phyloP scores from a whole-genome alignment of 2,329 filamentous ascomycete genomes.

The Exophiala viscosa region DNA sequence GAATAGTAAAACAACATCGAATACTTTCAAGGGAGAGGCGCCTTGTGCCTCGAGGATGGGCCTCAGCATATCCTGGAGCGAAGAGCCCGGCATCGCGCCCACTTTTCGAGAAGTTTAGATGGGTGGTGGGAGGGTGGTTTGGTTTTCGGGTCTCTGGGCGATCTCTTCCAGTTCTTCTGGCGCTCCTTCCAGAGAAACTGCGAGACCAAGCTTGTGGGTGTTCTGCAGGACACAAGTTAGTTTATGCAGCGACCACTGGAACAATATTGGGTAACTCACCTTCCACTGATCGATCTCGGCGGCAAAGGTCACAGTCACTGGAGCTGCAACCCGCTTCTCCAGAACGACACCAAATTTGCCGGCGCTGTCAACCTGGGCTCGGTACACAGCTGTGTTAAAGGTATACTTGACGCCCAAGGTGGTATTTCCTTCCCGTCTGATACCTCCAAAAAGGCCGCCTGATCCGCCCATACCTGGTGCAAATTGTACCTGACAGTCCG shows the following conservation, averaged over 20 bases:
- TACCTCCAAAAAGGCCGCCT: slow-evolving; percentile 66
- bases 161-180: slow-evolving; percentile 78
- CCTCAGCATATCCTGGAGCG: too few species aligned
- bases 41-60: too few species aligned
- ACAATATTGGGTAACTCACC: slow-evolving; percentile 56
- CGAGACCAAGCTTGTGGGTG: slow-evolving; percentile 89
- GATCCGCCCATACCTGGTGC: slow-evolving; percentile 58
- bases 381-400: slow-evolving; percentile 92
- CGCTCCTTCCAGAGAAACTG: slow-evolving; percentile 83
- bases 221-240: slow-evolving; percentile 55
- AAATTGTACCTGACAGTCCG: slow-evolving; percentile 88
- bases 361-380: slow-evolving; percentile 90
- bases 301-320: slow-evolving; percentile 89
- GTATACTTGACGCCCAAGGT: slow-evolving; percentile 96
- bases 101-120: slow-evolving; percentile 37
- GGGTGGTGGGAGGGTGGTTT: slow-evolving; percentile 40
- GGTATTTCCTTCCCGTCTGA: slow-evolving; percentile 82
- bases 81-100: neutral
- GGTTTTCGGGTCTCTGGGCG: slow-evolving; percentile 38
- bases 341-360: slow-evolving; percentile 89
- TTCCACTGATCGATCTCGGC: slow-evolving; percentile 95
- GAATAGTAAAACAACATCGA: slow-evolving; percentile 41
- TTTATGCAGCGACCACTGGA: neutral
- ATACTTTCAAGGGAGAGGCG: neutral
- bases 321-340: slow-evolving; percentile 92